Conservation (phyloP, 306 rosid genomes). For the Carpinus fangiana region DNA sequence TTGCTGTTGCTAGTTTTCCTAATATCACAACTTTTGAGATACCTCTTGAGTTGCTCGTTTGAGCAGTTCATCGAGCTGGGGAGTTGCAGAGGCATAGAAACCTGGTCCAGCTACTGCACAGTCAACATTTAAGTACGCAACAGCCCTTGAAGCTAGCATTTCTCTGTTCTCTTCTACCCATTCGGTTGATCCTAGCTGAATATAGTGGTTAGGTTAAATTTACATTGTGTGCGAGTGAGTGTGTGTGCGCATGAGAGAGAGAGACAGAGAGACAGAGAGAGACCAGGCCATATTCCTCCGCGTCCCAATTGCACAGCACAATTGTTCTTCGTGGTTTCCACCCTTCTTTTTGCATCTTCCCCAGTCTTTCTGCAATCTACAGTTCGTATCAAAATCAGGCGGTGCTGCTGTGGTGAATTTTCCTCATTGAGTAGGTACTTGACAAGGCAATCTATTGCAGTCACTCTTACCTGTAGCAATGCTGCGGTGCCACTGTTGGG, state of each 20-base stretch:
- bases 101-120: slow-evolving; percentile 51
- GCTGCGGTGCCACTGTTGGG: slow-evolving; percentile 83
- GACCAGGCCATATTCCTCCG: slow-evolving; percentile 80
- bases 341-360: slow-evolving; percentile 59
- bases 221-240: not conserved
- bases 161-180: slow-evolving; percentile 85
- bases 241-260: slow-evolving; percentile 4
- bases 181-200: slow-evolving; percentile 75
- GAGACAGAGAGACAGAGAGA: slow-evolving; percentile 26
- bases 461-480: slow-evolving; percentile 56
- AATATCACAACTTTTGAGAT: slow-evolving; percentile 19
- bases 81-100: slow-evolving; percentile 58
- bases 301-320: slow-evolving; percentile 77
- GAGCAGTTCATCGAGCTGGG: slow-evolving; percentile 74
- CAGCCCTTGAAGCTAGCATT: slow-evolving; percentile 62
- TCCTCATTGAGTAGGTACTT: slow-evolving; percentile 1
- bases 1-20: slow-evolving; percentile 6
- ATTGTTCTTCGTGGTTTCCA: slow-evolving; percentile 82
- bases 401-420: slow-evolving; percentile 9
- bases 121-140: slow-evolving; percentile 78
- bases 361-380: slow-evolving; percentile 61
- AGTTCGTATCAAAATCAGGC: slow-evolving; percentile 16
- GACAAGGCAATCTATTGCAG: not conserved
- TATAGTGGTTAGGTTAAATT: slow-evolving; percentile 14
- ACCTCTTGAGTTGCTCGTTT: slow-evolving; percentile 65